Evolutionary conservation across 73 alveolate species (phyloP).

Genomic region (Paraurostyla sp.): DNA sequence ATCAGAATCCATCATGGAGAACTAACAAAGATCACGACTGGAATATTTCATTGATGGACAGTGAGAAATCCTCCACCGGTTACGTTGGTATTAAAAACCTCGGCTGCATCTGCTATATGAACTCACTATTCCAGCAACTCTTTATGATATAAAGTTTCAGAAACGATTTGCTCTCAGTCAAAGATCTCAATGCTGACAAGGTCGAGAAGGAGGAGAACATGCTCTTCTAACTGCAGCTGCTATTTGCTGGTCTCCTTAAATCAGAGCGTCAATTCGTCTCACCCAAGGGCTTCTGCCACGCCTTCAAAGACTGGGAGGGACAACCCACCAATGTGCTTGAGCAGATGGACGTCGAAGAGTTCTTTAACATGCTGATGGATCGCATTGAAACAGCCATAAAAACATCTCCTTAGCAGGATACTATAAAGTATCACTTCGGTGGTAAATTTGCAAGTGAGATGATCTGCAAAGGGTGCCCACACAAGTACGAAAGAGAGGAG

Average conservation of each 20-base stretch:
- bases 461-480: slow-evolving; percentile 88
- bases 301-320: slow-evolving; percentile 94
- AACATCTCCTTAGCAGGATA: slow-evolving; percentile 66
- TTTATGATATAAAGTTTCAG: slow-evolving; percentile 86
- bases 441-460: slow-evolving; percentile 81
- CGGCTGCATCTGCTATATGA: slow-evolving; percentile 95
- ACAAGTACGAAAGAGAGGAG: slow-evolving; percentile 77
- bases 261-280: slow-evolving; percentile 86
- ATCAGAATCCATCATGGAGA: slow-evolving; percentile 72
- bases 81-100: slow-evolving; percentile 91
- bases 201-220: slow-evolving; percentile 76
- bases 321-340: slow-evolving; percentile 86
- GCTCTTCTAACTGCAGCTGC: slow-evolving; percentile 75
- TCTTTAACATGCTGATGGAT: slow-evolving; percentile 93
- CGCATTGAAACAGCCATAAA: slow-evolving; percentile 87
- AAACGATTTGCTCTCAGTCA: slow-evolving; percentile 70
- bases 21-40: slow-evolving; percentile 73
- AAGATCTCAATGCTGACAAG: slow-evolving; percentile 50
- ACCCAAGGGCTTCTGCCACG: slow-evolving; percentile 93
- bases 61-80: slow-evolving; percentile 77
- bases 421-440: slow-evolving; percentile 78
- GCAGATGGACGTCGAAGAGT: slow-evolving; percentile 97
- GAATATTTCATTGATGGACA: slow-evolving; percentile 57
- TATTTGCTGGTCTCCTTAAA: slow-evolving; percentile 78
- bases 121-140: slow-evolving; percentile 86